Evolutionary conservation across 1,139 yeast genomes (phyloP).

Genomic region (Lodderomyces parapsilosis): DNA sequence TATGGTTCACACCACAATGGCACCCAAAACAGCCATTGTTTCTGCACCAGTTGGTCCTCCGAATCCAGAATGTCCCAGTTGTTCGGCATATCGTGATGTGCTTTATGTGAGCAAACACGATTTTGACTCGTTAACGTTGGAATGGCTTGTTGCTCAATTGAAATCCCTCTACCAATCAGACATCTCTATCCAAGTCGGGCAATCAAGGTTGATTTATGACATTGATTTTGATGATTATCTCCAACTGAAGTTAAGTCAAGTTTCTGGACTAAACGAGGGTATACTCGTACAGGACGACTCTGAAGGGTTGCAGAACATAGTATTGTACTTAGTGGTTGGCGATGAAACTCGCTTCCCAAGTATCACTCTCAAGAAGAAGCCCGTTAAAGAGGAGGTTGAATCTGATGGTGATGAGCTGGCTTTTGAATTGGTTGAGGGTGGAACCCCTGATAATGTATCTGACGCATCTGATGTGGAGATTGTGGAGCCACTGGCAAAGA

Average conservation of each 20-base stretch:
- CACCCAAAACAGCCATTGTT: constrained; percentile 67
- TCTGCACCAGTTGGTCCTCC: constrained; percentile 62
- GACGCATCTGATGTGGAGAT: constrained; percentile 4
- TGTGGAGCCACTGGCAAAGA: constrained; percentile 9
- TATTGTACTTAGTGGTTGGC: constrained; percentile 50
- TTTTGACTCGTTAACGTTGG: constrained; percentile 23
- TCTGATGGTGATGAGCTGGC: constrained; percentile 16
- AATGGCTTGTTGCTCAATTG: constrained; percentile 46
- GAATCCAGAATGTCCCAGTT: constrained; percentile 65
- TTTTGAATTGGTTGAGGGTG: neutral
- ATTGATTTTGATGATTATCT: constrained; percentile 84
- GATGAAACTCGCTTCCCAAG: constrained; percentile 22
- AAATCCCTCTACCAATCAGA: constrained; percentile 57
- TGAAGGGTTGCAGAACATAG: constrained; percentile 67
- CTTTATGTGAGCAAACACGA: constrained; percentile 19
- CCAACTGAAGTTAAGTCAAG: constrained; percentile 43
- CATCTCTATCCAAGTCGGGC: constrained; percentile 58
- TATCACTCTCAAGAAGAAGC: constrained; percentile 20
- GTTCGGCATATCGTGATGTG: constrained; percentile 55
- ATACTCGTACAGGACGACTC: constrained; percentile 77
- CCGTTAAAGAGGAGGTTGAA: constrained; percentile 13
- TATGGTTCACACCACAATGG: constrained; percentile 25
- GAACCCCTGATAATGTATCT: neutral
- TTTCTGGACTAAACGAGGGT: constrained; percentile 58
- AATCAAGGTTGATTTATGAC: constrained; percentile 72